Percentiles rank a stretch among this genome's conserved stretches.
Evolutionary conservation across 176 grass and related monocot species (phyloP).

Genomic region (Otatea glauca): DNA sequence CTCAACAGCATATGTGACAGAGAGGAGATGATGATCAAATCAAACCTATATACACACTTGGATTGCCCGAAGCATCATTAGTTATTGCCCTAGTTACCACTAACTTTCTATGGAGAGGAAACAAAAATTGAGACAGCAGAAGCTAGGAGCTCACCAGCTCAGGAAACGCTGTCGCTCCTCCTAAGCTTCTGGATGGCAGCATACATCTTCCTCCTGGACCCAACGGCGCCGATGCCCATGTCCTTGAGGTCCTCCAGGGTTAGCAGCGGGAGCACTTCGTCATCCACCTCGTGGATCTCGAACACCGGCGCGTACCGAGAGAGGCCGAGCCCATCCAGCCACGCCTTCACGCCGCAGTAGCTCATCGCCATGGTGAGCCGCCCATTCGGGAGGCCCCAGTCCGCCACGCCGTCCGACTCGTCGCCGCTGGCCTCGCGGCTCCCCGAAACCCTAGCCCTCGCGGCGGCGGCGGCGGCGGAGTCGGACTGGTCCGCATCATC

Average conservation of each 20-base stretch:
- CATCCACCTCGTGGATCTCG: slow-evolving; percentile 92
- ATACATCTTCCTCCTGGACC: slow-evolving; percentile 85
- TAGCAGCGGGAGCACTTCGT: slow-evolving; percentile 78
- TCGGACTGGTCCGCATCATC: slow-evolving; percentile 60
- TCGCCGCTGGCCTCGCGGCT: slow-evolving; percentile 65
- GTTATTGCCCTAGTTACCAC: slow-evolving; percentile 16
- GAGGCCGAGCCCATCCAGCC: slow-evolving; percentile 73
- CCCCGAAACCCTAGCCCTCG: slow-evolving; percentile 76
- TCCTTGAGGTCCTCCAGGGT: slow-evolving; percentile 91
- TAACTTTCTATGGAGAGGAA: slow-evolving; percentile 27
- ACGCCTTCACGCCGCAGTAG: slow-evolving; percentile 64
- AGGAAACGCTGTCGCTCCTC: slow-evolving; percentile 47
- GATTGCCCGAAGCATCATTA: slow-evolving; percentile 2
- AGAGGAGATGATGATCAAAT: slow-evolving; percentile 27
- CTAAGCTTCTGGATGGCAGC: slow-evolving; percentile 70
- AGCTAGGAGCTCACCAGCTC: slow-evolving; percentile 56
- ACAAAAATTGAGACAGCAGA: slow-evolving; percentile 18
- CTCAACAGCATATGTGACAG: slow-evolving; percentile 20
- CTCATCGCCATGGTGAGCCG: slow-evolving; percentile 36
- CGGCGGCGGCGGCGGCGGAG: slow-evolving; percentile 41
- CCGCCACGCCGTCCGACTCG: slow-evolving; percentile 58
- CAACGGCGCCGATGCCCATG: slow-evolving; percentile 92
- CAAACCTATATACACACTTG: slow-evolving; percentile 44
- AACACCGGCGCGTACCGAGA: slow-evolving; percentile 71
- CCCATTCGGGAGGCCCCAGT: slow-evolving; percentile 70